A percentile compares a stretch with the other conserved stretches of the same genome.
phyloP scores from a whole-genome alignment of 305 asterid genomes.

The Fraxinus sp. region DNA sequence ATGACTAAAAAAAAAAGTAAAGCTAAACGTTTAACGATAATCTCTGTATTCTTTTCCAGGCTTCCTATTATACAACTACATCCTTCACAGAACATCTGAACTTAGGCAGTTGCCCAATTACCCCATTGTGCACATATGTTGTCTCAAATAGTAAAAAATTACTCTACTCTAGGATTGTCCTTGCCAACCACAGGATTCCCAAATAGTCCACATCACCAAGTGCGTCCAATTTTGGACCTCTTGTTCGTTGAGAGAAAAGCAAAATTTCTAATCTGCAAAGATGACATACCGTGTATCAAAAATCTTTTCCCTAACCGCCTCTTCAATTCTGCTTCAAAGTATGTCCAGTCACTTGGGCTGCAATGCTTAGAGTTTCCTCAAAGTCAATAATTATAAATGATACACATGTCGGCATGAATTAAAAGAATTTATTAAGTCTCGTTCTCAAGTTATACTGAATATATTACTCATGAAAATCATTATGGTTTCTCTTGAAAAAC shows the following conservation, averaged over 20 bases:
- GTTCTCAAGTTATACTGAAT: not conserved
- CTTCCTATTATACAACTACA: not conserved
- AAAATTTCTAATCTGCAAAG: conserved; percentile 10
- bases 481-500: not conserved
- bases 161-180: not conserved
- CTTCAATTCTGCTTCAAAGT: conserved; percentile 82
- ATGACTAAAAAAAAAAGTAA: not conserved
- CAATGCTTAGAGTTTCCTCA: conserved; percentile 36
- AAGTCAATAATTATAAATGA: conserved; percentile 14
- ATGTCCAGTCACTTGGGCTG: conserved; percentile 95
- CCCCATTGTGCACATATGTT: not conserved
- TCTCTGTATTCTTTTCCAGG: not conserved
- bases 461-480: not conserved
- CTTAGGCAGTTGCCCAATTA: not conserved
- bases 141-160: not conserved
- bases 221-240: not conserved
- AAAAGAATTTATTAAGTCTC: not conserved
- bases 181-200: not conserved
- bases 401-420: not conserved
- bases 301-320: conserved; percentile 70
- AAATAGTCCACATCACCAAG: not conserved
- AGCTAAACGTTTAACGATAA: not conserved
- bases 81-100: not conserved
- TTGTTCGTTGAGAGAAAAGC: conserved; percentile 14
- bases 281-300: conserved; percentile 63